Evolutionary conservation across 2,329 filamentous ascomycete species (phyloP), one percentile per base, ranked within the genome.

Genomic region (Sporothrix variecibatus): DNA sequence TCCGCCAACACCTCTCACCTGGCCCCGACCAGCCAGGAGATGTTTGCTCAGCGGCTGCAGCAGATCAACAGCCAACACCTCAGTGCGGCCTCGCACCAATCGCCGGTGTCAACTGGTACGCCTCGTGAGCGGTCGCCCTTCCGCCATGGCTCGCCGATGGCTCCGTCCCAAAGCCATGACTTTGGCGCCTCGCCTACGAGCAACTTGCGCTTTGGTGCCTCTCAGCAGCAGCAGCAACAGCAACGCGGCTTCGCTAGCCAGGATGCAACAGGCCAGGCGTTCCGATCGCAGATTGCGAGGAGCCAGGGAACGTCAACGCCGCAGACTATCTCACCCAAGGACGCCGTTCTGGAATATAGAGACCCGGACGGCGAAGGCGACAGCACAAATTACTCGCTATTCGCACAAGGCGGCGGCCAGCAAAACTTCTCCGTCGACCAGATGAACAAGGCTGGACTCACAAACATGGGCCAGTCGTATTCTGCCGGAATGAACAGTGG

Each of bases 311-410:
- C 85, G 0, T 81, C 86, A 6, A 87, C 87, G 0, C 87, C 92
- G n/a, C 93, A 94, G 82, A 97, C 95, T 0, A 97, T 99, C 65
- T 98, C 95, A 1, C 96, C 95, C 31, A 97, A 97, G 83, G 95
- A 98, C 79, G 93, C 95, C 1, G 84, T 97, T 75, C 84, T 98
- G 69, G 95, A 98, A 75, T 97, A 95, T 80, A 89, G 92, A 75
- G 94, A 96, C 53, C 82, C 86, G 0, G 93, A 95, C 2, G 90
- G 92, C 23, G 91, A 75, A 3, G 68, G 28, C 15, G 71, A 92
- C 67, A 84, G 43, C 2, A 20, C 88, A 4, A 90, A 90, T 75
- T 90, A 92, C 78, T 90, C 93, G 15, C 84, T 97, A 26, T 97
- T 97, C 80, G 28, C 68, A 1, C 75, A 76, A 58, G n/a, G 23